A percentile compares a stretch with the other conserved stretches of the same genome.
phyloP scores from a whole-genome alignment of 73 alveolate genomes.

The Paramecium tetraurelia region DNA sequence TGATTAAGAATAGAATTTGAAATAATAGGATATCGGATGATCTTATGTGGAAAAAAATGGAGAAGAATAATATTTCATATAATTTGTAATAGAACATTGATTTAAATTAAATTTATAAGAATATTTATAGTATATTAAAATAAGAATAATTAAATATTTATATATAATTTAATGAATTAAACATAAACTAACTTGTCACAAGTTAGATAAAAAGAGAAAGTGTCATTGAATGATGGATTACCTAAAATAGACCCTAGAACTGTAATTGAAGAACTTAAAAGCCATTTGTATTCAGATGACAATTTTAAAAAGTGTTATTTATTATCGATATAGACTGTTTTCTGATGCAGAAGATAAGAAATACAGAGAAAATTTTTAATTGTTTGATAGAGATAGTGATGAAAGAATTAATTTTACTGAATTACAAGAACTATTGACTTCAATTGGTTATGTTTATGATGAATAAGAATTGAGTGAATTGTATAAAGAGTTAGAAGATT shows the following conservation, averaged over 20 bases:
- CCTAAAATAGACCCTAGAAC: slow-evolving; percentile 25
- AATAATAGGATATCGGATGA: background rate
- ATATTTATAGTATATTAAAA: background rate
- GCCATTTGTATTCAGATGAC: slow-evolving; percentile 45
- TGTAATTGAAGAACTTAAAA: slow-evolving; percentile 24
- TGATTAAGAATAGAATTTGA: too few species aligned
- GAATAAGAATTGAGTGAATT: slow-evolving; percentile 40
- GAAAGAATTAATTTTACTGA: slow-evolving; percentile 23
- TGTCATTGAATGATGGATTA: background rate
- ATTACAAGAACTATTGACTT: background rate
- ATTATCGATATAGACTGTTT: background rate
- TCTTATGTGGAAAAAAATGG: background rate
- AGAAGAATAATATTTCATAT: too few species aligned
- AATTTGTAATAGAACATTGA: too few species aligned
- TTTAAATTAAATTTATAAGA: background rate
- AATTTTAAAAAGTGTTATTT: slow-evolving; percentile 6
- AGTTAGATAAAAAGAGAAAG: slow-evolving; percentile 10
- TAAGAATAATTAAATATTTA: background rate
- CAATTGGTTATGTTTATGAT: slow-evolving; percentile 28
- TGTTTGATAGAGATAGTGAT: slow-evolving; percentile 45
- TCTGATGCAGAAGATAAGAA: slow-evolving; percentile 47
- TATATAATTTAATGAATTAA: background rate
- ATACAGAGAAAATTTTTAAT: slow-evolving; percentile 43
- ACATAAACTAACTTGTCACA: background rate
- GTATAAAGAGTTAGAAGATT: slow-evolving; percentile 24